phyloP scores from a whole-genome alignment of 2,329 filamentous ascomycete genomes.

The Tolypocladium paradoxum region DNA sequence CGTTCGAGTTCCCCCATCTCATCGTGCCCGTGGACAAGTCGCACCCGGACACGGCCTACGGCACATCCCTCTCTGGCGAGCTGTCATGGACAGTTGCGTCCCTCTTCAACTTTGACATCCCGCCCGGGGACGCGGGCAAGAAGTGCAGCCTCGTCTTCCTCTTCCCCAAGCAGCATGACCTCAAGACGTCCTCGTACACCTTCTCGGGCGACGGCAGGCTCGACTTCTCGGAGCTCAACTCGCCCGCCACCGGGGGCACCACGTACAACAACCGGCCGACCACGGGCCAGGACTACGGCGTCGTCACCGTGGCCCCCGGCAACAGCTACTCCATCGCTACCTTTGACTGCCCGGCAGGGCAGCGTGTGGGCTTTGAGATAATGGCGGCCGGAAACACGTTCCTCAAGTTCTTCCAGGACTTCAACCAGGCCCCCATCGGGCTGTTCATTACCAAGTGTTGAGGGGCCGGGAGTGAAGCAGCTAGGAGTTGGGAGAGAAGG shows the following conservation, averaged over 20 bases:
- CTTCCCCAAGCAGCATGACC: conserved; percentile 43
- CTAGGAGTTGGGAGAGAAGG: neutral
- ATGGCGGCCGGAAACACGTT: conserved; percentile 33
- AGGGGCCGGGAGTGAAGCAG: neutral
- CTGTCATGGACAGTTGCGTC: conserved; percentile 41
- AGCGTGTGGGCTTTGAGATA: conserved; percentile 41
- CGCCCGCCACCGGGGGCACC: conserved; percentile 34
- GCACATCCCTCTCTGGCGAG: conserved; percentile 44
- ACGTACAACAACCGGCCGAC: conserved; percentile 39
- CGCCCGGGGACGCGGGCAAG: conserved; percentile 38
- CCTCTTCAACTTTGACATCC: conserved; percentile 62
- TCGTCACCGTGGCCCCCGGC: conserved; percentile 36
- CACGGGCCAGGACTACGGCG: conserved; percentile 31
- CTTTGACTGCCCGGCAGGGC: conserved; percentile 42
- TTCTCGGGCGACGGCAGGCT: conserved; percentile 37
- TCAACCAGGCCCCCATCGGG: conserved; percentile 36
- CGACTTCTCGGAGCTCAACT: conserved; percentile 38
- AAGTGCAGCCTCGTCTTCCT: conserved; percentile 56
- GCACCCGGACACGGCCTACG: conserved; percentile 37
- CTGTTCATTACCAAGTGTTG: conserved; percentile 25
- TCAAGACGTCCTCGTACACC: conserved; percentile 48
- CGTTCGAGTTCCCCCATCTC: conserved; percentile 48
- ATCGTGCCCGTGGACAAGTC: conserved; percentile 49
- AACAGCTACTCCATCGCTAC: conserved; percentile 41
- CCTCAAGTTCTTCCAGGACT: conserved; percentile 55